Percentiles rank a stretch among this genome's conserved stretches.
Evolutionary conservation across 2,329 filamentous ascomycete species (phyloP).

Genomic region (Hysterium pulicare): DNA sequence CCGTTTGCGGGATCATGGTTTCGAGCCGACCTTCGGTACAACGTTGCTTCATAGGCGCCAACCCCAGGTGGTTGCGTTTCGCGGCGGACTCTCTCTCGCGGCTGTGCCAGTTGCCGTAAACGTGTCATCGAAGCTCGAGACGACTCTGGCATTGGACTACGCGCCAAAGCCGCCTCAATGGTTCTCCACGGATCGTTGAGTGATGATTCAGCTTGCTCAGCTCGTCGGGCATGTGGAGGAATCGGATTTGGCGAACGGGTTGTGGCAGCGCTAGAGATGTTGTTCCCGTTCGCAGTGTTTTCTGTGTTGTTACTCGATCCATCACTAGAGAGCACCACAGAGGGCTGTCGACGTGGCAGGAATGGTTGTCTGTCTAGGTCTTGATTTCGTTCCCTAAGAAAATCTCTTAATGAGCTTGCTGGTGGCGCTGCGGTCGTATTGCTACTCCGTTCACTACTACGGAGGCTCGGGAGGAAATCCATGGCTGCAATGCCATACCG

Average conservation of each 20-base stretch:
- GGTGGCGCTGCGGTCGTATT: constrained; percentile 4
- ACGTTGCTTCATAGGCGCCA: constrained; percentile 19
- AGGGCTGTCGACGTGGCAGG: constrained; percentile 38
- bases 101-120: constrained; percentile 33
- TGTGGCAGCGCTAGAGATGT: constrained; percentile 27
- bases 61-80: constrained; percentile 26
- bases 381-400: constrained; percentile 16
- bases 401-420: constrained; percentile 11
- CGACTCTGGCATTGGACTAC: constrained; percentile 26
- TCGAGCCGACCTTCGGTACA: constrained; percentile 23
- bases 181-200: constrained; percentile 46
- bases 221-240: constrained; percentile 29
- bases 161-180: constrained; percentile 46
- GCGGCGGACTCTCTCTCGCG: constrained; percentile 35
- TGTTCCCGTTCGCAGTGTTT: constrained; percentile 10
- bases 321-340: constrained; percentile 35
- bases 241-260: constrained; percentile 30
- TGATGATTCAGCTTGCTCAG: constrained; percentile 28
- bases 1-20: constrained; percentile 33
- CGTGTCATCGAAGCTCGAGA: constrained; percentile 30
- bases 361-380: constrained; percentile 7
- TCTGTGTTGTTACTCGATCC: constrained; percentile 4
- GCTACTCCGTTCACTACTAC: constrained; percentile 8
- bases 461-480: constrained; percentile 2
- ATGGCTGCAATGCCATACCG: constrained; percentile 18